Evolutionary conservation across 1,284 basidiomycete species (phyloP).

Genomic region (Tylopilus sp.): DNA sequence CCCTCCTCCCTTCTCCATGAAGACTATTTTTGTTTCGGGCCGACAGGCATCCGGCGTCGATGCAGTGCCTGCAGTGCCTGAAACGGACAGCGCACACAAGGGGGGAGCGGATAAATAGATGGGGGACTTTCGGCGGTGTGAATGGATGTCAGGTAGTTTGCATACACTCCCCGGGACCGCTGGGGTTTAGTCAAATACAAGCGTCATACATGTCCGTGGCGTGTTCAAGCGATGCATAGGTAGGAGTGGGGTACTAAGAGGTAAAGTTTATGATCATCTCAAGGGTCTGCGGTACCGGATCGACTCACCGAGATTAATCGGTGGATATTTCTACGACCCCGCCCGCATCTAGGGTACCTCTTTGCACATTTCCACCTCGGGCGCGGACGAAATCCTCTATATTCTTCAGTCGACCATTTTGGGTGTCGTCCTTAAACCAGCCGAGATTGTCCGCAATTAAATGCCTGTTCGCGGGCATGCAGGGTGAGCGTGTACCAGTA

Average conservation of each 20-base stretch:
- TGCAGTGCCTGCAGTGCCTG: no score
- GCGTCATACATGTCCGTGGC: constrained; percentile 13
- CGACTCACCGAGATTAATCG: constrained; percentile 15
- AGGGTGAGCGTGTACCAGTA: neutral
- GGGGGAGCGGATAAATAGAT: no score
- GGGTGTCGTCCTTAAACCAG: constrained; percentile 84
- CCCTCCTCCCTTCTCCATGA: no score
- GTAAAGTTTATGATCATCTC: neutral
- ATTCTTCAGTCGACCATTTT: constrained; percentile 69
- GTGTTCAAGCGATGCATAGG: neutral
- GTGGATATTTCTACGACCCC: constrained; percentile 43
- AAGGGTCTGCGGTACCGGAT: neutral
- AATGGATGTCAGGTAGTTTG: neutral
- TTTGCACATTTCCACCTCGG: constrained; percentile 71
- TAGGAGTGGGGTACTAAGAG: neutral
- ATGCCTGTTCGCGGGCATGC: constrained; percentile 47
- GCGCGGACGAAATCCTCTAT: constrained; percentile 78
- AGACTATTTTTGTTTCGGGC: no score
- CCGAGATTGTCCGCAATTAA: constrained; percentile 89
- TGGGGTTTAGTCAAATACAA: constrained; percentile 1
- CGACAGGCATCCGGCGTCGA: no score
- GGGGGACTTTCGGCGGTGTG: no score
- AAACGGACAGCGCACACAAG: no score
- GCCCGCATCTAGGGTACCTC: constrained; percentile 46
- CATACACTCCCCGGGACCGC: neutral